Evolutionary conservation across 257 asterid genomes (phyloP).

Genomic region (Mitragyna speciosa): DNA sequence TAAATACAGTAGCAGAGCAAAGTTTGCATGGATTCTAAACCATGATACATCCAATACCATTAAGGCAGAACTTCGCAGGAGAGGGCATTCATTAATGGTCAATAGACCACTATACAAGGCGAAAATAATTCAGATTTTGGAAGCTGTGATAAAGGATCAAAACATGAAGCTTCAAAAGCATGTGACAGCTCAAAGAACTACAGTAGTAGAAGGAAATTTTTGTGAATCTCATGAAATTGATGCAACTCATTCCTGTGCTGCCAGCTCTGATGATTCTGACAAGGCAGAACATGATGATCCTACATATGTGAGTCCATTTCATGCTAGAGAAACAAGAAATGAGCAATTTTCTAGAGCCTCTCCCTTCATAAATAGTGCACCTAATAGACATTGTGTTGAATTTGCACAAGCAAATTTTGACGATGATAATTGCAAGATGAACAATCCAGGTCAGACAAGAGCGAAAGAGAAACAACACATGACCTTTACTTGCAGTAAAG

Average conservation of each 20-base stretch:
- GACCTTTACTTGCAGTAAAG: conserved; percentile 20
- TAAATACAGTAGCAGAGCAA: conserved; percentile 45
- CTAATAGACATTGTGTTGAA: conserved; percentile 27
- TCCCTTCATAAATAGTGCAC: conserved; percentile 18
- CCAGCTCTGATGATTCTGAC: conserved; percentile 66
- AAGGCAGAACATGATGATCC: conserved; percentile 45
- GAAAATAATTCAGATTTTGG: conserved; percentile 65
- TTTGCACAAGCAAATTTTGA: conserved; percentile 27
- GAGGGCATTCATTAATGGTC: conserved; percentile 71
- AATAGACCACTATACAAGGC: conserved; percentile 77
- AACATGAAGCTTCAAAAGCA: conserved; percentile 31
- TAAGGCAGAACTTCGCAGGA: conserved; percentile 63
- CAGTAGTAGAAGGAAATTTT: conserved; percentile 33
- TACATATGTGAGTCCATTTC: conserved; percentile 15
- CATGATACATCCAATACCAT: conserved; percentile 62
- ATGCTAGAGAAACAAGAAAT: conserved; percentile 18
- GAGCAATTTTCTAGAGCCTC: conserved; percentile 20
- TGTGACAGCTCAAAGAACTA: conserved; percentile 22
- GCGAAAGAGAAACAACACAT: conserved; percentile 12
- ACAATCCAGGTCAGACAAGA: conserved; percentile 22
- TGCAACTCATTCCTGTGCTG: conserved; percentile 44
- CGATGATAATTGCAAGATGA: conserved; percentile 26
- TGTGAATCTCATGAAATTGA: conserved; percentile 63
- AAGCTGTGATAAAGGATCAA: conserved; percentile 49
- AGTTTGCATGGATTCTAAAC: conserved; percentile 74